Evolutionary conservation across 108 stramenopile species (phyloP).

Genomic region (Schizochytrium sp.): DNA sequence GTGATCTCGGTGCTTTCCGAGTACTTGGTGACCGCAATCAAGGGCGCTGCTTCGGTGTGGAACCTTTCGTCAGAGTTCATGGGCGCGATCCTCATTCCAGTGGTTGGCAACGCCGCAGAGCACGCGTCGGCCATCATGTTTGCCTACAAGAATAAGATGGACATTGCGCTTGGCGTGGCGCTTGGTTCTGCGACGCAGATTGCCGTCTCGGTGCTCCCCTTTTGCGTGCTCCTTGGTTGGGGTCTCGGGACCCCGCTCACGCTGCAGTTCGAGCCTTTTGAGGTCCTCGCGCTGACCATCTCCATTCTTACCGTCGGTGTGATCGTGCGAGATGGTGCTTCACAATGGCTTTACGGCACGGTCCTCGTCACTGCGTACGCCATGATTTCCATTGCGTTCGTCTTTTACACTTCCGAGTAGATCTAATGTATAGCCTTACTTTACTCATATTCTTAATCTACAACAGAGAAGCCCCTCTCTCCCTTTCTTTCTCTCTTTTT

Average conservation of each 20-base stretch:
- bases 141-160: constrained; percentile 90
- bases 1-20: constrained; percentile 79
- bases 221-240: constrained; percentile 81
- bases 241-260: constrained; percentile 71
- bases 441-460: no score
- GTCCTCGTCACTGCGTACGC: neutral
- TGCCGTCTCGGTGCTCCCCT: constrained; percentile 82
- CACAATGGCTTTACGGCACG: neutral
- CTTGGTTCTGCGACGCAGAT: constrained; percentile 91
- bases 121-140: constrained; percentile 85
- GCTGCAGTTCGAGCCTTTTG: constrained; percentile 73
- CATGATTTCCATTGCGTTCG: neutral
- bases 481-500: no score
- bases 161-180: constrained; percentile 86
- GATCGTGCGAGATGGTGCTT: neutral
- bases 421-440: no score
- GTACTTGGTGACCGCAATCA: constrained; percentile 84
- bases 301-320: neutral
- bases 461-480: no score
- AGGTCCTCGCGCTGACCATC: constrained; percentile 23
- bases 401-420: neutral
- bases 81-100: constrained; percentile 83
- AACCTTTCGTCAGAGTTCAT: constrained; percentile 80
- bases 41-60: constrained; percentile 70
- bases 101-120: constrained; percentile 93